A percentile compares a stretch with the other conserved stretches of the same genome.
phyloP scores from a whole-genome alignment of 345 rosid species.

The Gossypium stocksii region DNA sequence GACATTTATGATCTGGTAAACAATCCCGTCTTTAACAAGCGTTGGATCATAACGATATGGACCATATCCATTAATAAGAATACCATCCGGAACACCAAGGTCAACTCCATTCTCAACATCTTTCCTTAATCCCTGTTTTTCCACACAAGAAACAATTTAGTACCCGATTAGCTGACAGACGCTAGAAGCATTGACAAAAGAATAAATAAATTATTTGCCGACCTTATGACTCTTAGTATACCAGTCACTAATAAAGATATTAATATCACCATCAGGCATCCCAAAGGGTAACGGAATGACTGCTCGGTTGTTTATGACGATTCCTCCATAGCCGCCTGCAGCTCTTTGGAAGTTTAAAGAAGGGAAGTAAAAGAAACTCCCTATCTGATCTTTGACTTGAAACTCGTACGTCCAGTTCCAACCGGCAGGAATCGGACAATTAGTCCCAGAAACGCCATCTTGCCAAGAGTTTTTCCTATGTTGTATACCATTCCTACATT shows the following conservation, averaged over 20 bases:
- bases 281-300: slow-evolving; percentile 65
- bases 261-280: slow-evolving; percentile 68
- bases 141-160: slow-evolving; percentile 13
- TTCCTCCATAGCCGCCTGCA: slow-evolving; percentile 75
- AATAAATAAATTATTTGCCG: slow-evolving; percentile 8
- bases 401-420: slow-evolving; percentile 84
- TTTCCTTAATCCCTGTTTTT: slow-evolving; percentile 62
- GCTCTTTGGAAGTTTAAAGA: slow-evolving; percentile 64
- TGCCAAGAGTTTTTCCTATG: slow-evolving; percentile 87
- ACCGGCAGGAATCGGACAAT: slow-evolving; percentile 81
- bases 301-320: slow-evolving; percentile 56
- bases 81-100: slow-evolving; percentile 72
- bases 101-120: slow-evolving; percentile 53
- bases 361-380: slow-evolving; percentile 78
- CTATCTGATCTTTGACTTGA: slow-evolving; percentile 88
- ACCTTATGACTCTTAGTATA: slow-evolving; percentile 76
- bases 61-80: slow-evolving; percentile 75
- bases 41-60: slow-evolving; percentile 59
- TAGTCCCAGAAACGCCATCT: slow-evolving; percentile 84
- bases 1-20: slow-evolving; percentile 61
- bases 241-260: slow-evolving; percentile 74
- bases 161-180: neutral
- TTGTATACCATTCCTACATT: slow-evolving; percentile 66
- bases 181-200: slow-evolving; percentile 11
- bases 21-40: slow-evolving; percentile 43